phyloP scores from a whole-genome alignment of 1,284 basidiomycete species.

The Cutaneotrichosporon cyanovorans region DNA sequence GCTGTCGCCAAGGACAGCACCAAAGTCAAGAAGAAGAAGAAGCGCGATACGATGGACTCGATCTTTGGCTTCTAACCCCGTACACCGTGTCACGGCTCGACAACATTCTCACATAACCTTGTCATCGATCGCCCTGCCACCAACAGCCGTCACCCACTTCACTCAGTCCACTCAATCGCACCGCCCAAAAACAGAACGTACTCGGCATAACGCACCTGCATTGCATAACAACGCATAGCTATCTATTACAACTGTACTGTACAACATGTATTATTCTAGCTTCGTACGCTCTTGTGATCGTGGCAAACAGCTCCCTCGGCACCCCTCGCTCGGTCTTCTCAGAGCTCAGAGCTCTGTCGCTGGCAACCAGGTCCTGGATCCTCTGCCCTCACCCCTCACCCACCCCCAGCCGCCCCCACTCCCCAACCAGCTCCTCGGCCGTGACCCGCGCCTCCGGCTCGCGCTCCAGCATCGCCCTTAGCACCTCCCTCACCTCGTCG shows the following conservation, averaged over 20 bases:
- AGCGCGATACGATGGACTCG: background rate
- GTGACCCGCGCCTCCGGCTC: slow-evolving; percentile 25
- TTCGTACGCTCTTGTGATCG: too few relatives aligned
- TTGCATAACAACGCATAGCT: too few relatives aligned
- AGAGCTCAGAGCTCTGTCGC: too few relatives aligned
- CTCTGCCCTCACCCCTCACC: slow-evolving; percentile 5
- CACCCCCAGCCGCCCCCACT: slow-evolving; percentile 27
- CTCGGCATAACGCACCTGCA: too few relatives aligned
- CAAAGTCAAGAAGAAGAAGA: background rate
- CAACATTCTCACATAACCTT: too few relatives aligned
- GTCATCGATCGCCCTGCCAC: too few relatives aligned
- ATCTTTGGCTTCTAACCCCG: background rate
- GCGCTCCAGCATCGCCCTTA: slow-evolving; percentile 34
- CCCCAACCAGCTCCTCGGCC: slow-evolving; percentile 26
- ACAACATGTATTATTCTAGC: background rate
- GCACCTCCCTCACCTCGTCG: slow-evolving; percentile 24
- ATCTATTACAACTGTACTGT: background rate
- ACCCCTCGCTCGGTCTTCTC: background rate
- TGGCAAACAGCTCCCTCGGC: too few relatives aligned
- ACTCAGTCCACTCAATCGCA: too few relatives aligned
- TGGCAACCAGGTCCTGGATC: too few relatives aligned
- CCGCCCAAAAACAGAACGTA: too few relatives aligned
- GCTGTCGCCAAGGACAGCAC: background rate
- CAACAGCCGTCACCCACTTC: too few relatives aligned
- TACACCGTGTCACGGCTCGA: too few relatives aligned